Evolutionary conservation across 2,329 filamentous ascomycete genomes (phyloP).

Genomic region (Botryotinia globosa): DNA sequence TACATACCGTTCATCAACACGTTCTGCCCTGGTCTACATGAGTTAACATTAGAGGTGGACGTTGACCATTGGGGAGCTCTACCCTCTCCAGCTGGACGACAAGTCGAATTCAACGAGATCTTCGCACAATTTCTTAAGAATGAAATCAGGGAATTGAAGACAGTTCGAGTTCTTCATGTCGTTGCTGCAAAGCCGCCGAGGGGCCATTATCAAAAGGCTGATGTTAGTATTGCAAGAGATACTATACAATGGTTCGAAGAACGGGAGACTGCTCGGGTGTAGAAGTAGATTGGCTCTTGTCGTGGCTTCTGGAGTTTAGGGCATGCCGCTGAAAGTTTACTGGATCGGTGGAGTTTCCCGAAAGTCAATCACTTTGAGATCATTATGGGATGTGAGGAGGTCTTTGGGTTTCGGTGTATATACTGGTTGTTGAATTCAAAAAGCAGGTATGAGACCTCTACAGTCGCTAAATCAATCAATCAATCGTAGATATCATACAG

Average conservation of each 20-base stretch:
- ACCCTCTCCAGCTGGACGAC: too few relatives aligned
- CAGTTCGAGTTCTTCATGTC: not conserved
- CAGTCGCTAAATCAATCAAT: not conserved
- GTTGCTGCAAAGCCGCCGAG: not conserved
- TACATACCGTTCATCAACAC: not conserved
- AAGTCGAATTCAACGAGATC: not conserved
- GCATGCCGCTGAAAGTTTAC: too few relatives aligned
- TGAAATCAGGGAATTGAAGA: not conserved
- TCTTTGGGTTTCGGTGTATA: not conserved
- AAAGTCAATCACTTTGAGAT: not conserved
- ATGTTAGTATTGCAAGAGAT: not conserved
- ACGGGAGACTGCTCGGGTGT: not conserved
- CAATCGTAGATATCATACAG: not conserved
- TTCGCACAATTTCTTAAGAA: not conserved
- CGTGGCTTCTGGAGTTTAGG: not conserved
- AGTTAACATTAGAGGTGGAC: not conserved
- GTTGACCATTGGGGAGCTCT: not conserved
- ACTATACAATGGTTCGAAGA: not conserved
- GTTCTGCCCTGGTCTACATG: not conserved
- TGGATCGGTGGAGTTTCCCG: not conserved
- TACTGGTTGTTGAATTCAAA: not conserved
- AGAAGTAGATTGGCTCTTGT: too few relatives aligned
- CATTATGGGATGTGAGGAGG: not conserved
- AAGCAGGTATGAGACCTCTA: fast-evolving
- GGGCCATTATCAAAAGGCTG: too few relatives aligned